Evolutionary conservation across 1,139 yeast species (phyloP), one percentile per base, ranked within the genome.

Genomic region (Geotrichum macrosporum): DNA sequence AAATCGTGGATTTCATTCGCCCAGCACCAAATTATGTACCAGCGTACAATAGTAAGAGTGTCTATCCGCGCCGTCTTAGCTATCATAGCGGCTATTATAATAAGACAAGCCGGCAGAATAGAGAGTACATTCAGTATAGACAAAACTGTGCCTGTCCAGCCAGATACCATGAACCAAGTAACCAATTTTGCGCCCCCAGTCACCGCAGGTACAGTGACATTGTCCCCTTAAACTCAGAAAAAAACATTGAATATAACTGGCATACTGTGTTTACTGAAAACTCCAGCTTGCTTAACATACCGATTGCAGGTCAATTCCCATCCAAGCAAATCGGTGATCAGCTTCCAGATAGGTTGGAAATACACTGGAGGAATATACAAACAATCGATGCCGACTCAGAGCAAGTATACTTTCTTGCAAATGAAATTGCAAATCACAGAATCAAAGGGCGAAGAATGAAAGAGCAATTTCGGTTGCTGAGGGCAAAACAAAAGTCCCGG

Each of bases 351-450:
- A 24, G 9, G 10, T 20, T 19, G 10, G 35, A 16, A 33, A n/a
- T 31, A 20, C 5, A 10, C 21, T 8, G 19, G 19, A 4, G 10
- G 20, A 15, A 9, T 5, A 4, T 9, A 20, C n/a, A 8, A 4
- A 16, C 12, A 12, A 15, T 13, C 12, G 4, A 9, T 5, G 19
- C 4, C 22, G 12, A 21, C 4, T 2, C 38, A 3, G 40, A 22
- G 21, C 12, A 5, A 13, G 12, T 40, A 13, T 40, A 32, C 32
- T 12, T 21, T 4, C 24, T 33, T 3, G 44, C 44, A 3, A 40
- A 33, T 19, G 44, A 32, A 13, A 32, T 40, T 24, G 44, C 37
- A 5, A 32, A 24, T 13, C 22, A 16, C 15, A 36, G 44, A 13
- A 13, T 40, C 21, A 33, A 34, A 5, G 31, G 22, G 18, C 37